Percentiles rank a stretch among this genome's conserved stretches.
Conservation (phyloP, 2,329 filamentous ascomycete genomes). For the Bipolaris sorokiniana region DNA sequence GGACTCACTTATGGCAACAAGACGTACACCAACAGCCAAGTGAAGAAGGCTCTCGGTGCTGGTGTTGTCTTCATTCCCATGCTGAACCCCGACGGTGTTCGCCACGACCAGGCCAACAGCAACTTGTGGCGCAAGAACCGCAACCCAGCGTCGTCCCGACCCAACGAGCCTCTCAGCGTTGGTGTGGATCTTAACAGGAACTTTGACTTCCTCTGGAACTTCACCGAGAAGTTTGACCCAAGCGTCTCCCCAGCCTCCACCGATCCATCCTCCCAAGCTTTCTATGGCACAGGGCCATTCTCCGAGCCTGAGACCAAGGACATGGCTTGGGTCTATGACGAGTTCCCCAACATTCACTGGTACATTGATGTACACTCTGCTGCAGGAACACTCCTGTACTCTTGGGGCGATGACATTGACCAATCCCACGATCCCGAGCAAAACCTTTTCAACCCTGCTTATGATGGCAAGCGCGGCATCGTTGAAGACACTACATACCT, state of each 20-base stretch:
- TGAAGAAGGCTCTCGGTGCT: constrained; percentile 57
- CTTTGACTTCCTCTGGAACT: constrained; percentile 64
- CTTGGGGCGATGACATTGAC: constrained; percentile 63
- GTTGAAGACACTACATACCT: constrained; percentile 59
- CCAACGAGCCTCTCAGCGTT: constrained; percentile 23
- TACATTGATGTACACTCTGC: constrained; percentile 66
- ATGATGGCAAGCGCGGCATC: constrained; percentile 59
- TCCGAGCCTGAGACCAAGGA: constrained; percentile 64
- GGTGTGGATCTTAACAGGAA: constrained; percentile 45
- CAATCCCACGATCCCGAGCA: constrained; percentile 56
- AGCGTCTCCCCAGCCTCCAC: constrained; percentile 50
- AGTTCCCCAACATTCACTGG: constrained; percentile 59
- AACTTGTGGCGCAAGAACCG: constrained; percentile 47
- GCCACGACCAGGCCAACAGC: constrained; percentile 38
- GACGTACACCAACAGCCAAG: constrained; percentile 59
- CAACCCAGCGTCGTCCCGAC: constrained; percentile 46
- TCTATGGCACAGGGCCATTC: constrained; percentile 59
- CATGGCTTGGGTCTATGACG: constrained; percentile 60
- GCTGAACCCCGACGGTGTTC: constrained; percentile 42
- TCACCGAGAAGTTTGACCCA: constrained; percentile 54
- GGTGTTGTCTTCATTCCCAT: constrained; percentile 60
- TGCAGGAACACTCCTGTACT: constrained; percentile 61
- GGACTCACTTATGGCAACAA: constrained; percentile 61
- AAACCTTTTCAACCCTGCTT: constrained; percentile 60
- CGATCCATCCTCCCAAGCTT: constrained; percentile 55